A percentile compares a stretch with the other conserved stretches of the same genome.
These are phyloP conservation scores for Magnolia changhungtana DNA, from an alignment of 164 flowering plant species.

Conservation along the genomic window DNA sequence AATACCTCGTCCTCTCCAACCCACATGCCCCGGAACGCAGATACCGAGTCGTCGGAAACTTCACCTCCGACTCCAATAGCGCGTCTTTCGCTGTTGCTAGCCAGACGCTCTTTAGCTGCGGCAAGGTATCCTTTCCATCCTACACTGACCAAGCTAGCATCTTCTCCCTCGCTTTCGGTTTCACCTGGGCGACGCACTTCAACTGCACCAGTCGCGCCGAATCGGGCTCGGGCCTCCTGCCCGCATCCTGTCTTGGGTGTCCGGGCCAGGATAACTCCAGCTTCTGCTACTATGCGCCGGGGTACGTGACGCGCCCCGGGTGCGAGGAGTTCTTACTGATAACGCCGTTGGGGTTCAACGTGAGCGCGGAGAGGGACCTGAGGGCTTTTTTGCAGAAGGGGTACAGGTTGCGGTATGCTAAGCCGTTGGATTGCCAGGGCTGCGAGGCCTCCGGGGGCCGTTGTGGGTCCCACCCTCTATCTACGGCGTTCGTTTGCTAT, in stretches of 20 bases:
- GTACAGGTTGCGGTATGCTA: too few species aligned
- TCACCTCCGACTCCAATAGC: neutral
- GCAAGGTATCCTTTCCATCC: neutral
- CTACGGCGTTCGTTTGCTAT: neutral
- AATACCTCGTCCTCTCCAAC: conserved; percentile 1
- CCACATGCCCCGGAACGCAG: neutral
- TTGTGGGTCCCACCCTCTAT: conserved; percentile 5
- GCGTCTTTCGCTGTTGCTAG: neutral
- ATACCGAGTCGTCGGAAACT: neutral
- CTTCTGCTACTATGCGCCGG: conserved; percentile 8
- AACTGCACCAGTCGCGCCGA: neutral
- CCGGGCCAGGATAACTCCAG: neutral
- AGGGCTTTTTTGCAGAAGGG: too few species aligned
- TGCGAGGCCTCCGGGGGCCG: conserved; percentile 8
- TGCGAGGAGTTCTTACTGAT: neutral
- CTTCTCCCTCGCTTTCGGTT: neutral
- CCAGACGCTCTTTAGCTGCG: conserved; percentile 4
- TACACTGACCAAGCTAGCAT: neutral
- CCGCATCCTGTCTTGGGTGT: conserved; percentile 7
- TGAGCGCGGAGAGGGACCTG: too few species aligned
- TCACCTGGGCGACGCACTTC: conserved; percentile 3
- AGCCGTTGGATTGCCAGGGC: too few species aligned
- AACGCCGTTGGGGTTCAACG: too few species aligned
- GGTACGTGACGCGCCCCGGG: neutral
- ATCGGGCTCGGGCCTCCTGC: neutral